A percentile compares a stretch with the other conserved stretches of the same genome.
phyloP scores from a whole-genome alignment of 371 early-diverging fungal genomes.

The Mucor mucedo region DNA sequence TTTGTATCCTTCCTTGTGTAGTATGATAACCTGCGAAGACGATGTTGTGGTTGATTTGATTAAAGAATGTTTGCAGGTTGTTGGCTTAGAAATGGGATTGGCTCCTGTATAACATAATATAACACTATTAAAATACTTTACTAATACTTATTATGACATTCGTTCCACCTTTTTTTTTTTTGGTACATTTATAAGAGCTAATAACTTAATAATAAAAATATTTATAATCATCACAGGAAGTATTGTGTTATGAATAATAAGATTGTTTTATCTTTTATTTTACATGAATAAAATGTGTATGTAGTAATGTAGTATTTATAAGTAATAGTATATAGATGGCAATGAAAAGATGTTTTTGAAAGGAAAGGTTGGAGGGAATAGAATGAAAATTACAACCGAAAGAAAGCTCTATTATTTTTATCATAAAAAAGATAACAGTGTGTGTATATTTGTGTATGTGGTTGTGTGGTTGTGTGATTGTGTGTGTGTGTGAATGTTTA shows the following conservation, averaged over 20 bases:
- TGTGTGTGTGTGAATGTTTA: background rate
- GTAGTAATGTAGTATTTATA: constrained; percentile 9
- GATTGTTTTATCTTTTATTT: constrained; percentile 1
- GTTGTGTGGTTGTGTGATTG: background rate
- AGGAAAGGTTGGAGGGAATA: constrained; percentile 1
- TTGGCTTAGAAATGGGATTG: constrained; percentile 57
- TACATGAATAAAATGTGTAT: constrained; percentile 9
- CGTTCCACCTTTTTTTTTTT: background rate
- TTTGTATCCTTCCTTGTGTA: constrained; percentile 71
- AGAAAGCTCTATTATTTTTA: constrained; percentile 4
- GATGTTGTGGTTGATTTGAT: constrained; percentile 61
- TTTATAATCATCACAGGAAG: background rate
- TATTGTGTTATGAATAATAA: background rate
- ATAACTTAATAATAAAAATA: background rate
- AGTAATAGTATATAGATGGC: background rate
- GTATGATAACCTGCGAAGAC: constrained; percentile 65
- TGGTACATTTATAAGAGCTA: background rate
- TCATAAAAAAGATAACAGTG: background rate
- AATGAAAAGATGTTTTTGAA: background rate
- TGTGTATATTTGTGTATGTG: background rate
- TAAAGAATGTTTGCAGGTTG: constrained; percentile 59
- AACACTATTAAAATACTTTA: background rate
- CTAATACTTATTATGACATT: constrained; percentile 5
- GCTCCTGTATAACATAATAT: constrained; percentile 1
- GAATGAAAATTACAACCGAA: constrained; percentile 1